Percentiles rank a stretch among this genome's conserved stretches.
These are phyloP conservation scores for Microcos paniculata DNA, from an alignment of 345 rosid species.

Conservation along the genomic window DNA sequence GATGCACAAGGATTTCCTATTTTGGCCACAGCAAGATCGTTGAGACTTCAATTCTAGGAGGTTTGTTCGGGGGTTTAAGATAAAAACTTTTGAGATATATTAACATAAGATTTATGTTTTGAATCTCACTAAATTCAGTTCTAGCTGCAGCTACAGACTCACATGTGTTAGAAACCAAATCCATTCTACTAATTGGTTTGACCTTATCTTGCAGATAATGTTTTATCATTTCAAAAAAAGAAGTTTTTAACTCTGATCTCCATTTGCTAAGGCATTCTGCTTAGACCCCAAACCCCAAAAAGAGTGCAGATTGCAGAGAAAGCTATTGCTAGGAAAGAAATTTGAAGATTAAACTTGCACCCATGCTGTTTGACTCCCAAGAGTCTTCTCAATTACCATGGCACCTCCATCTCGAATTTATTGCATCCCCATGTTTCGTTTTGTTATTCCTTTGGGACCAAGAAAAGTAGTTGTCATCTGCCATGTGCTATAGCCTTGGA, in stretches of 20 bases:
- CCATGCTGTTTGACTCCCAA: not conserved
- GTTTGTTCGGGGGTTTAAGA: not conserved
- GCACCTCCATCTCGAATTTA: not conserved
- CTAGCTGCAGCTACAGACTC: not conserved
- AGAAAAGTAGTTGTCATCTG: constrained; percentile 7
- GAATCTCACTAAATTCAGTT: not conserved
- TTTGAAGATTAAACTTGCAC: not conserved
- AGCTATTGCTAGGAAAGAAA: not conserved
- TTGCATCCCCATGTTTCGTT: not conserved
- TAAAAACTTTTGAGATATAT: too few species aligned
- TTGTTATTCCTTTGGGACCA: constrained; percentile 11
- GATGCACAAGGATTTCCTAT: not conserved
- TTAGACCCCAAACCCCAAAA: not conserved
- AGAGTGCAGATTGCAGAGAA: not conserved
- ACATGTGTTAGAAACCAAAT: not conserved
- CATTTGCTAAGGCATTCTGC: not conserved
- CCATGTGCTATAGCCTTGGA: constrained; percentile 6
- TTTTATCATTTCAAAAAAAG: not conserved
- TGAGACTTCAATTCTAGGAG: not conserved
- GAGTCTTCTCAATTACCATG: not conserved
- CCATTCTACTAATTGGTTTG: not conserved
- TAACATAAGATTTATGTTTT: not conserved
- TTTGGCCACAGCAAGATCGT: not conserved
- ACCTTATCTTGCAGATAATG: not conserved
- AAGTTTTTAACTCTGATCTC: not conserved